Evolutionary conservation across 2,329 filamentous ascomycete species (phyloP).

Genomic region (Aspergillus neotritici): DNA sequence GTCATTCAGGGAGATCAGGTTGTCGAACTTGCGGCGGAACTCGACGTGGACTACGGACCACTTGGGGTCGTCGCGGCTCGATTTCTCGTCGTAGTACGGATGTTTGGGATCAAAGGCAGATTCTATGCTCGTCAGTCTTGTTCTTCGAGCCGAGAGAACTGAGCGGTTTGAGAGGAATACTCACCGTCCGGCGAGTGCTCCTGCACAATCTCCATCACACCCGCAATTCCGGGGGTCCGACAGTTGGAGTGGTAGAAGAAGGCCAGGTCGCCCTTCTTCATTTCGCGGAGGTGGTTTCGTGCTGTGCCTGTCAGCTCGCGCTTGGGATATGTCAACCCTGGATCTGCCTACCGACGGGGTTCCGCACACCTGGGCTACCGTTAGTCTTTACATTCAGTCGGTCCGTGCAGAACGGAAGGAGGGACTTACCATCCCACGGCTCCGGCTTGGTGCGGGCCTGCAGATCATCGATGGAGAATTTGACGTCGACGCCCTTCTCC

Average conservation of each 20-base stretch:
- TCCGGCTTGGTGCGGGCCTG: constrained; percentile 67
- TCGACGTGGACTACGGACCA: constrained; percentile 89
- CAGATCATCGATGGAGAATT: constrained; percentile 91
- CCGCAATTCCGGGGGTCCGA: constrained; percentile 80
- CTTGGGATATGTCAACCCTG: not conserved
- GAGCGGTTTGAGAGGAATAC: constrained; percentile 27
- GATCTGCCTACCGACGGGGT: constrained; percentile 33
- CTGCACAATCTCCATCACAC: constrained; percentile 80
- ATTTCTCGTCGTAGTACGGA: constrained; percentile 79
- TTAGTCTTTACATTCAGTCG: constrained; percentile 5
- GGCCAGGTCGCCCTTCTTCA: constrained; percentile 85
- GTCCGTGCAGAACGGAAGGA: not conserved
- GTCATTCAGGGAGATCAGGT: constrained; percentile 64
- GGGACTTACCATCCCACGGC: constrained; percentile 80
- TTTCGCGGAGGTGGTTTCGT: constrained; percentile 81
- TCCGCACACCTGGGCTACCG: constrained; percentile 39
- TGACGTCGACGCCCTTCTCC: constrained; percentile 82
- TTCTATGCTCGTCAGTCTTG: constrained; percentile 41
- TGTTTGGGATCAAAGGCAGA: constrained; percentile 65
- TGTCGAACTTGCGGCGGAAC: constrained; percentile 75
- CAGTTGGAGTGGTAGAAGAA: constrained; percentile 98
- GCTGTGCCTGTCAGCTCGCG: constrained; percentile 44
- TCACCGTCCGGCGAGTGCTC: constrained; percentile 75
- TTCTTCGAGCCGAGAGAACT: not conserved
- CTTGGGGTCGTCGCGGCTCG: constrained; percentile 61